These are phyloP conservation scores for Diaporthe helianthi DNA, from an alignment of 2,329 filamentous ascomycete genomes.

Conservation along the genomic window DNA sequence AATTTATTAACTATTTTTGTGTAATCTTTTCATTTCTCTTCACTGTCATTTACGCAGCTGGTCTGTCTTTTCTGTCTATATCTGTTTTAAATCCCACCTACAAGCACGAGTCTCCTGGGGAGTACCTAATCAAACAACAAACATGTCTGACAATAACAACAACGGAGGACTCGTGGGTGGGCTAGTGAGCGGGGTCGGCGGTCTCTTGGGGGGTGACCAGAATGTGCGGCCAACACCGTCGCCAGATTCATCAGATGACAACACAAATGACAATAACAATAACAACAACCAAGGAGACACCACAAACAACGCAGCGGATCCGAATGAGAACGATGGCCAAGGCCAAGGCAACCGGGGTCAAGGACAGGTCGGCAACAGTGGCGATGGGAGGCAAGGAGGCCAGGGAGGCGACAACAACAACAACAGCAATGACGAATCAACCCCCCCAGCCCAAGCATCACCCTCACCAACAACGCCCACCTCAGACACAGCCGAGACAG, in stretches of 20 bases:
- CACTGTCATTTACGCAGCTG: slow-evolving; percentile 25
- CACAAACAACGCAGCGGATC: slow-evolving; percentile 8
- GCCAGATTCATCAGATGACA: background rate
- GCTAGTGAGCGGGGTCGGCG: slow-evolving; percentile 14
- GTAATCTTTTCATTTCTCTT: background rate
- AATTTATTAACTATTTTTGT: slow-evolving; percentile 4
- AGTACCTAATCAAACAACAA: background rate
- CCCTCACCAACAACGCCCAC: slow-evolving; percentile 2
- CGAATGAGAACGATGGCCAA: background rate
- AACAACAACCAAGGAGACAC: background rate
- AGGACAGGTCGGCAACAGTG: background rate
- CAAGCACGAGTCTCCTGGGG: background rate
- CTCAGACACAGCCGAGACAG: background rate
- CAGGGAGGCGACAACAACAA: background rate
- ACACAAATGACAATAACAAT: background rate
- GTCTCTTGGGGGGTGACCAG: slow-evolving; percentile 26
- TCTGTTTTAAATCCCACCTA: background rate
- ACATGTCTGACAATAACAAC: slow-evolving; percentile 17
- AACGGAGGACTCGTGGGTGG: slow-evolving; percentile 20
- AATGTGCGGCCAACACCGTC: background rate
- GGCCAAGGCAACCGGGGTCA: background rate
- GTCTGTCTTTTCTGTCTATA: slow-evolving; percentile 22
- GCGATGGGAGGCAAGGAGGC: background rate
- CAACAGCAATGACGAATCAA: background rate
- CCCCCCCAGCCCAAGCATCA: background rate